Base-by-base conservation (phyloP, 2,329 filamentous ascomycete species). In the Ceratocystis destructans region DNA sequence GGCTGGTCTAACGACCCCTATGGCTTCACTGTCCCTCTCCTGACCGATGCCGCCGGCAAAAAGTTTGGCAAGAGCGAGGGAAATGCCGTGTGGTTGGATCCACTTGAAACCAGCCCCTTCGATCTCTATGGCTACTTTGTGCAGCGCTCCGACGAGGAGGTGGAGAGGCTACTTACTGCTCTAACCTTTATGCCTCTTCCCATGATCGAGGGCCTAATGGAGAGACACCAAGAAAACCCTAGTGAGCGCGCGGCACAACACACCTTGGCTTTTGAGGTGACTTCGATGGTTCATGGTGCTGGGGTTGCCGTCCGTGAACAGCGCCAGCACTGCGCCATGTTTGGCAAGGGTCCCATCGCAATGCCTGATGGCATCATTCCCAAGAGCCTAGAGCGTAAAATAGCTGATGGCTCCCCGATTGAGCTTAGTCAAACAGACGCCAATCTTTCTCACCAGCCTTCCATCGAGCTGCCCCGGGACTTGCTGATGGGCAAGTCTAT, bases 41-140 rank as follows among this genome's bases (percentile, higher is more conserved):
- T 99, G 46, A 96, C 91, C 0, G 92, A 93, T 64, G 80, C 89
- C 0, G 83, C 88, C 0, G 94, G 94, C 20, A 85, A 84, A 73
- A 99, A 99, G 75, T 92, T 97, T 71, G 94, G 94, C 64, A 99
- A 99, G 78, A 95, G 87, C 69, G 88, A 90, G 1, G 93, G 92
- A 31, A 97, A 97, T 74, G 92, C 93, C 1, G 77, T 99, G 45
- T 99, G 94, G 94, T 82, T 99, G 2, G 90, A 96, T 74, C 80
- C 81, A 64, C 85, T 87, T 71, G 83, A 90, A 82, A 96, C 93
- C 1, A 86, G 82, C 37, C 79, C 86, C 0, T 96, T 93, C 72
- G 90, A 97, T 67, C 80, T 97, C 0, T 97, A 97, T 74, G 80
- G 92, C 74, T 96, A 93, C 78, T 94, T 97, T 71, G 80, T 96